phyloP scores from a whole-genome alignment of 192 early-diverging fungal genomes.

The Pilaira anomala region DNA sequence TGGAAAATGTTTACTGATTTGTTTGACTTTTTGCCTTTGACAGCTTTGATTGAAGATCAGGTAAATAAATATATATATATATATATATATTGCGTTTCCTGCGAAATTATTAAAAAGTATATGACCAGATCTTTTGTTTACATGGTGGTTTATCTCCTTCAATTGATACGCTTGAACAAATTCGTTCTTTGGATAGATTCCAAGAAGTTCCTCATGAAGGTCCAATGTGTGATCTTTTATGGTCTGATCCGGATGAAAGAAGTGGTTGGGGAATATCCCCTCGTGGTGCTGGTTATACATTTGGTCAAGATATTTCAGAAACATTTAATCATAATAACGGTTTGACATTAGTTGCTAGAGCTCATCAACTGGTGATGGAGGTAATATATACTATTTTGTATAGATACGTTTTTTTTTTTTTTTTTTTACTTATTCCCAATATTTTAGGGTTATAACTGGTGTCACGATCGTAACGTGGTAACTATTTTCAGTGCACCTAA shows the following conservation, averaged over 20 bases:
- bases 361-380: slow-evolving; percentile 91
- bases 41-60: slow-evolving; percentile 96
- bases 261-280: slow-evolving; percentile 87
- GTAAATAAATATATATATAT: slow-evolving; percentile 27
- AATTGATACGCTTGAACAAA: slow-evolving; percentile 93
- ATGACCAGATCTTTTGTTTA: slow-evolving; percentile 85
- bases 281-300: slow-evolving; percentile 85
- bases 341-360: slow-evolving; percentile 92
- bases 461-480: slow-evolving; percentile 96
- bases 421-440: not conserved
- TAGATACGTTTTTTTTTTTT: not conserved
- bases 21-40: slow-evolving; percentile 95
- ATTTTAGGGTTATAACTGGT: slow-evolving; percentile 94
- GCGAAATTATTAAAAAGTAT: not conserved
- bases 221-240: slow-evolving; percentile 84
- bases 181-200: slow-evolving; percentile 90
- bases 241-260: slow-evolving; percentile 87
- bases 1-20: slow-evolving; percentile 98
- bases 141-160: slow-evolving; percentile 96
- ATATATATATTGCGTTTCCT: not conserved
- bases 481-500: slow-evolving; percentile 99
- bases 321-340: slow-evolving; percentile 95
- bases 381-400: slow-evolving; percentile 29
- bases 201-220: slow-evolving; percentile 89
- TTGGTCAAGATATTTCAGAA: slow-evolving; percentile 86